Evolutionary conservation across 495 filamentous ascomycete genomes (phyloP).

Genomic region (Apiosordaria backusii): DNA sequence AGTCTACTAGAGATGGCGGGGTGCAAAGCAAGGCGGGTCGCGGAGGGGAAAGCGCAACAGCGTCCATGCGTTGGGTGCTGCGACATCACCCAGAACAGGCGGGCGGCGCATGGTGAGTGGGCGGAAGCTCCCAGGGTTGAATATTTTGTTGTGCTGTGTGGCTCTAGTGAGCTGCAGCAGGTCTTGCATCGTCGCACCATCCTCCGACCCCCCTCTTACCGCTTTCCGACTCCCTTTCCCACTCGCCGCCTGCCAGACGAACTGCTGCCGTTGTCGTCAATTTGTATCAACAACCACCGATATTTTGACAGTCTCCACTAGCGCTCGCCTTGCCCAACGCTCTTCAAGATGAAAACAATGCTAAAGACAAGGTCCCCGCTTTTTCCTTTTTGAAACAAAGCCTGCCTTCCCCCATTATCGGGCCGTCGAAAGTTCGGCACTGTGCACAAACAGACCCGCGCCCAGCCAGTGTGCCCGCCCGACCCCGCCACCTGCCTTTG

Average conservation of each 20-base stretch:
- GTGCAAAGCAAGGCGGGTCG: constrained; percentile 23
- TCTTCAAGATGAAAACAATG: constrained; percentile 37
- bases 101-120: constrained; percentile 15
- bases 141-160: constrained; percentile 26
- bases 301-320: constrained; percentile 9
- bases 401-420: constrained; percentile 5
- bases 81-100: constrained; percentile 25
- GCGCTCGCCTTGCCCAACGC: constrained; percentile 12
- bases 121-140: constrained; percentile 6
- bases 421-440: constrained; percentile 35
- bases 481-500: constrained; percentile 28
- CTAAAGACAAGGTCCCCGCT: constrained; percentile 54
- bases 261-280: constrained; percentile 9
- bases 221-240: constrained; percentile 20
- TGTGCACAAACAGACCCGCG: constrained; percentile 19
- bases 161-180: constrained; percentile 32
- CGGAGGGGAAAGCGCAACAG: constrained; percentile 21
- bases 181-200: constrained; percentile 22
- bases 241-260: constrained; percentile 9
- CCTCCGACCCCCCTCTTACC: constrained; percentile 17
- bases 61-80: constrained; percentile 27
- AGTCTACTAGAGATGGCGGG: constrained; percentile 29
- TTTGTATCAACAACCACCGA: constrained; percentile 17
- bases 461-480: constrained; percentile 12
- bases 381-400: constrained; percentile 22